A percentile compares a stretch with the other conserved stretches of the same genome.
Conservation (phyloP, 768 basidiomycete genomes). For the Mrakia frigida region DNA sequence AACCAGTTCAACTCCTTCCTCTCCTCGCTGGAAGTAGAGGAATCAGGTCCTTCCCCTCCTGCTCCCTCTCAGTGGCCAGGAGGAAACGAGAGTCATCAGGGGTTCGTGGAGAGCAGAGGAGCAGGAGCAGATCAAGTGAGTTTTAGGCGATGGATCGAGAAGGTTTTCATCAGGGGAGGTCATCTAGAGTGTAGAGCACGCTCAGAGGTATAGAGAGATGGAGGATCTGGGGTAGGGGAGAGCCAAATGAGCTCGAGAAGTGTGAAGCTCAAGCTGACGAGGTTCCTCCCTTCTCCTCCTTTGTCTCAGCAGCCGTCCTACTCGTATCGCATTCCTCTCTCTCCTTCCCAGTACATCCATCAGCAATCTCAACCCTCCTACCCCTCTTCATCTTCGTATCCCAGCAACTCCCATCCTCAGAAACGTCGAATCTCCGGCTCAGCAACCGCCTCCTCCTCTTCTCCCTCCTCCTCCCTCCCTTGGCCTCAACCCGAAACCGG, state of each 20-base stretch:
- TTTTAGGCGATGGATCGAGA: neutral
- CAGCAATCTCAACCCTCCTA: neutral
- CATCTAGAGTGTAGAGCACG: too few species aligned
- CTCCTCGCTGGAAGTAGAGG: constrained; percentile 6
- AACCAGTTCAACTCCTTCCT: constrained; percentile 14
- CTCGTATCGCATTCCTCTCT: neutral
- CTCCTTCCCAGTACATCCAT: neutral
- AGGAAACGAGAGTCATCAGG: neutral
- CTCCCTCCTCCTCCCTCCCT: neutral
- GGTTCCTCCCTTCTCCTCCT: neutral
- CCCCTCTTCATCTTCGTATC: neutral
- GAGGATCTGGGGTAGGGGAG: too few species aligned
- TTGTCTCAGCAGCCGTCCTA: neutral
- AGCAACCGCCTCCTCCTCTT: neutral
- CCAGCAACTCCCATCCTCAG: neutral
- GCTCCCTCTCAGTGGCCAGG: neutral
- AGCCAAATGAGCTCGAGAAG: neutral
- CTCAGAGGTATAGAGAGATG: too few species aligned
- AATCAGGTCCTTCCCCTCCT: neutral
- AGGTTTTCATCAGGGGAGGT: neutral
- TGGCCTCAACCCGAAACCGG: neutral
- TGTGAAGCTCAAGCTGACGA: too few species aligned
- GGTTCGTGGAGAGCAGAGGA: neutral
- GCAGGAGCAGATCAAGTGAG: neutral
- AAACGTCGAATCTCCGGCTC: neutral